A percentile compares a stretch with the other conserved stretches of the same genome.
Evolutionary conservation across 176 grass and related monocot genomes (phyloP).

Genomic region (Cenchrus americanus): DNA sequence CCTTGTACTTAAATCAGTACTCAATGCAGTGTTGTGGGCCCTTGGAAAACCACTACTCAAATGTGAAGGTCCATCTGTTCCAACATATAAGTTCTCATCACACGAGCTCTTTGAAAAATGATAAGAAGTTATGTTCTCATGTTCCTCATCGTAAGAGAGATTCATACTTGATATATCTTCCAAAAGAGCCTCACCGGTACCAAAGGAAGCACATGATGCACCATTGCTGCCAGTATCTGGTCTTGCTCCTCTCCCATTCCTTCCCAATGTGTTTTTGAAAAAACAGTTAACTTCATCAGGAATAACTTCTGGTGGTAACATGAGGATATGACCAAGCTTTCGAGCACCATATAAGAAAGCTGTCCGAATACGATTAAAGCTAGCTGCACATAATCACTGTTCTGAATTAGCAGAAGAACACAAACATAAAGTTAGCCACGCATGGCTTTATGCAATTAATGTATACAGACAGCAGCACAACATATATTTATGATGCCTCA

Average conservation of each 20-base stretch:
- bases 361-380: slow-evolving; percentile 70
- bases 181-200: slow-evolving; percentile 11
- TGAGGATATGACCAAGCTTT: slow-evolving; percentile 76
- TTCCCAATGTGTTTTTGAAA: slow-evolving; percentile 70
- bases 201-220: slow-evolving; percentile 28
- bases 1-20: slow-evolving; percentile 32
- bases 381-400: slow-evolving; percentile 62
- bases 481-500: neutral
- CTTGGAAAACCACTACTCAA: neutral
- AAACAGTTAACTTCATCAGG: slow-evolving; percentile 56
- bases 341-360: slow-evolving; percentile 78
- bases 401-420: slow-evolving; percentile 2
- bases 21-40: slow-evolving; percentile 13
- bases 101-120: slow-evolving; percentile 29
- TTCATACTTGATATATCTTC: slow-evolving; percentile 43
- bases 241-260: slow-evolving; percentile 47
- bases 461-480: slow-evolving; percentile 3
- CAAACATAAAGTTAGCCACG: slow-evolving; percentile 14
- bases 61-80: slow-evolving; percentile 21
- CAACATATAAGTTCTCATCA: slow-evolving; percentile 4
- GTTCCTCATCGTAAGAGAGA: slow-evolving; percentile 34
- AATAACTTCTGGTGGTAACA: slow-evolving; percentile 49
- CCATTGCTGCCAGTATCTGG: slow-evolving; percentile 38
- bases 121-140: slow-evolving; percentile 17
- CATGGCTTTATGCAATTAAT: neutral